These are phyloP conservation scores for Spiromastix sp. DNA, from an alignment of 2,329 filamentous ascomycete species.

Conservation along the genomic window DNA sequence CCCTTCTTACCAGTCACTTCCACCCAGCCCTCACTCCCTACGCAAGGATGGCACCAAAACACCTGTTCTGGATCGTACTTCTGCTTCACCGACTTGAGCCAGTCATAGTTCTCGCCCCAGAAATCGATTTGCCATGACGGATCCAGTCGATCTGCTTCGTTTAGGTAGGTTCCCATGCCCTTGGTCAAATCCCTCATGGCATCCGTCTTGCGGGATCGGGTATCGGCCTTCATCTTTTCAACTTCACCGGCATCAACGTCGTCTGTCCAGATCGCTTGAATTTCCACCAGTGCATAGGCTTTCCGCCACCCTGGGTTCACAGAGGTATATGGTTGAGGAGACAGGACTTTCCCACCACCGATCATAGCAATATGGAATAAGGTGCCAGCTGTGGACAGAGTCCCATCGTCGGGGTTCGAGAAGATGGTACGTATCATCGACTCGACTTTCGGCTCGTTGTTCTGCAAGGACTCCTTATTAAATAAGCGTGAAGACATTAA, in stretches of 20 bases:
- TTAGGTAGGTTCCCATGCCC: conserved; percentile 29
- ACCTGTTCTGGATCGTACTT: conserved; percentile 32
- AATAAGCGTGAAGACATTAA: conserved; percentile 20
- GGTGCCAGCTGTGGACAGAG: no score
- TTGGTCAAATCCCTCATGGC: conserved; percentile 27
- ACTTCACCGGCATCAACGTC: neutral
- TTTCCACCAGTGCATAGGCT: neutral
- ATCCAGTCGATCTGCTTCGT: conserved; percentile 26
- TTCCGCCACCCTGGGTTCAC: neutral
- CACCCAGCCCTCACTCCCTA: conserved; percentile 36
- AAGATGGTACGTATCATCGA: no score
- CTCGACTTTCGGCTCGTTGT: conserved; percentile 11
- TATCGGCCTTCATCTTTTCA: neutral
- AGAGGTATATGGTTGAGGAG: conserved; percentile 16
- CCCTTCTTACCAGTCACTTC: neutral
- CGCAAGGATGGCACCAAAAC: conserved; percentile 38
- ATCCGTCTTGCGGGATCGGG: conserved; percentile 27
- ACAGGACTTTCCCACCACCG: conserved; percentile 23
- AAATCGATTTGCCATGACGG: conserved; percentile 30
- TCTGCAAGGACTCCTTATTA: conserved; percentile 14
- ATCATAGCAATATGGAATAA: conserved; percentile 28
- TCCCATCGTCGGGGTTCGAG: no score
- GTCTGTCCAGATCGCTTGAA: neutral
- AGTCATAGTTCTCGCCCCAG: conserved; percentile 30
- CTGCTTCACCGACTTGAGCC: conserved; percentile 25